These are phyloP conservation scores for Gautieria morchelliformis DNA, from an alignment of 768 basidiomycete species.

Conservation along the genomic window DNA sequence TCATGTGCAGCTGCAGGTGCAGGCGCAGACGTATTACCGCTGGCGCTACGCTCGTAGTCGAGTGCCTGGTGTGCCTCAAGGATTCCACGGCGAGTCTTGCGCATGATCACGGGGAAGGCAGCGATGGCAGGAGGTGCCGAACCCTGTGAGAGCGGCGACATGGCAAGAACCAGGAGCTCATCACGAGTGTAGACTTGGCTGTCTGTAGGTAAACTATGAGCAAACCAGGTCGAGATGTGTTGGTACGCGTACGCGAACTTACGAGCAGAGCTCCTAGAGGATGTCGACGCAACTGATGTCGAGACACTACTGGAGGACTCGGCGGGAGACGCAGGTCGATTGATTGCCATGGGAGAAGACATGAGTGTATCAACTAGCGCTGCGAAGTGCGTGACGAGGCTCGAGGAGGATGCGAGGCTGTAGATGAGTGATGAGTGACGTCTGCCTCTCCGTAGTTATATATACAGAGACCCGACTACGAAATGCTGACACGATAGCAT, in stretches of 20 bases:
- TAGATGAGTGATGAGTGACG: background rate
- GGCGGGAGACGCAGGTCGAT: background rate
- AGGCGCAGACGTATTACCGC: background rate
- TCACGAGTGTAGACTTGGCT: background rate
- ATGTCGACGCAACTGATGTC: background rate
- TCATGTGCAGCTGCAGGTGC: background rate
- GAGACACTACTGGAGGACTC: background rate
- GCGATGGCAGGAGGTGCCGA: background rate
- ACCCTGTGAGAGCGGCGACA: background rate
- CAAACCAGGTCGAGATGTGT: background rate
- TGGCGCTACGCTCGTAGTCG: background rate
- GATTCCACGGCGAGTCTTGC: background rate
- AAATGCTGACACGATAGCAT: too few relatives aligned
- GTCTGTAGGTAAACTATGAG: background rate
- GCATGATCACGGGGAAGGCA: background rate
- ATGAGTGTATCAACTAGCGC: background rate
- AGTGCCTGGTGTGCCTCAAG: background rate
- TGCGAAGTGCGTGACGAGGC: too few relatives aligned
- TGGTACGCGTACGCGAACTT: background rate
- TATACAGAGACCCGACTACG: background rate
- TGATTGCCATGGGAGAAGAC: background rate
- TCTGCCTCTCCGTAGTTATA: background rate
- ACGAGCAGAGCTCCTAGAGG: background rate
- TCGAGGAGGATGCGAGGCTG: too few relatives aligned
- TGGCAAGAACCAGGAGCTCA: background rate